Base-by-base conservation (phyloP, 441 rosid species). In the California macrophylla region DNA sequence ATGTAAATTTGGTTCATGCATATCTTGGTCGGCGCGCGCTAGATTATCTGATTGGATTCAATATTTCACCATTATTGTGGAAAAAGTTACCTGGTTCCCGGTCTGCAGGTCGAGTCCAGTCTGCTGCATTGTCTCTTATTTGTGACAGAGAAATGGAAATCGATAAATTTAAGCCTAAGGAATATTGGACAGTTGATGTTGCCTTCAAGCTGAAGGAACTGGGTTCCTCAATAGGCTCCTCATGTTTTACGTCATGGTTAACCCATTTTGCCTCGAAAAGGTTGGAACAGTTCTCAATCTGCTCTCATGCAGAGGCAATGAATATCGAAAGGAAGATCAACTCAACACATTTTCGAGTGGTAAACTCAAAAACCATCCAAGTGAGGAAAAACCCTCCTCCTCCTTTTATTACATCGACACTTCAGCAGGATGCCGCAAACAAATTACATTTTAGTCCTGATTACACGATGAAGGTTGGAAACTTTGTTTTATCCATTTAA, bases 391-490 rank as follows among this genome's bases (percentile, higher is more conserved):
- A 90, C 64, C 89, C 97, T 61, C 98, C 99, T 20, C 81, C 94
- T 58, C 99, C 99, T n/a, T 94, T 85, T 74, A 94, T 90, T 79
- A 94, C 99, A 9, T 94, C 99, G 47, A 92, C 98, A 30, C 97
- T 94, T 80, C 99, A 94, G 85, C 98, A 94, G 78, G 99, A 94
- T 85, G 99, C 99, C 69, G 94, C 97, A 75, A 92, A 89, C 83
- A 92, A 84, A 79, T 83, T 94, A 70, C 83, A 89, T 82, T 94
- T 89, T 77, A 47, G 85, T 63, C 84, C 96, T 64, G 69, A 86
- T 32, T 66, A 87, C 72, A 90, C 98, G 66, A 90, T 94, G 98
- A 91, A 84, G 97, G 98, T 93, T 70, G 72, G 40, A 50, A 18
- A 74, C 76, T 73, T 66, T 72, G 64, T n/a, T 50, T 28, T 20